phyloP scores from a whole-genome alignment of 352 stramenopile genomes.

The Pythium scleroteichum region DNA sequence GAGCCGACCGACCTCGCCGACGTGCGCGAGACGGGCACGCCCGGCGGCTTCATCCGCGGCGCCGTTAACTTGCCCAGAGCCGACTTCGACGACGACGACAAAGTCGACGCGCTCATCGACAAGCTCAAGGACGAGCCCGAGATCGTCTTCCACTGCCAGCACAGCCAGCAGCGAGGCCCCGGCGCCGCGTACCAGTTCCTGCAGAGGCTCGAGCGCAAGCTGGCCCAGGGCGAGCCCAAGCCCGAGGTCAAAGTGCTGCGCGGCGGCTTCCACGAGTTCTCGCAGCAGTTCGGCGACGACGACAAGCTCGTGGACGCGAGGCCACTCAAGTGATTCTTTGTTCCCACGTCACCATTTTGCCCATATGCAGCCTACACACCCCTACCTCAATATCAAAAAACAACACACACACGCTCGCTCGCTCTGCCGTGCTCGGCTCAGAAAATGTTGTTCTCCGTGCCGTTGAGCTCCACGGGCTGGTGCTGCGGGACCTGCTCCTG shows the following conservation, averaged over 20 bases:
- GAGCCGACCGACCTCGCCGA: conserved; percentile 24
- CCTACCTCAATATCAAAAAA: background rate
- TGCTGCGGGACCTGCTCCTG: conserved; percentile 13
- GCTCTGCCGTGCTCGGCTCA: conserved; percentile 11
- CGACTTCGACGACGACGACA: conserved; percentile 26
- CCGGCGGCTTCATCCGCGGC: conserved; percentile 30
- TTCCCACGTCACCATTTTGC: background rate
- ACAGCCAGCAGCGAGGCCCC: conserved; percentile 25
- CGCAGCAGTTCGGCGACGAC: conserved; percentile 19
- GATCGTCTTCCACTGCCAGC: conserved; percentile 27
- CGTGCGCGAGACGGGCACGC: conserved; percentile 30
- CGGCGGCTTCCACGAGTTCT: conserved; percentile 24
- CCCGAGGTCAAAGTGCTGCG: conserved; percentile 21
- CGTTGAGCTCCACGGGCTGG: conserved; percentile 17
- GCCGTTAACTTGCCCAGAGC: conserved; percentile 23
- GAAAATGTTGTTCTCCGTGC: conserved; percentile 18
- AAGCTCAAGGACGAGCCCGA: conserved; percentile 24
- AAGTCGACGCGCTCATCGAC: conserved; percentile 22
- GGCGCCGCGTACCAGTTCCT: conserved; percentile 22
- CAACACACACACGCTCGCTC: background rate
- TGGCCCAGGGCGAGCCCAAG: conserved; percentile 4
- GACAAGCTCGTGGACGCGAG: conserved; percentile 14
- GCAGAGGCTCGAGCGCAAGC: conserved; percentile 11
- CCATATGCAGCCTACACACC: background rate
- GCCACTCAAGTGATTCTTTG: conserved; percentile 5